Evolutionary conservation across 2,329 filamentous ascomycete species (phyloP).

Genomic region (Hymenoscyphus fraxineus): DNA sequence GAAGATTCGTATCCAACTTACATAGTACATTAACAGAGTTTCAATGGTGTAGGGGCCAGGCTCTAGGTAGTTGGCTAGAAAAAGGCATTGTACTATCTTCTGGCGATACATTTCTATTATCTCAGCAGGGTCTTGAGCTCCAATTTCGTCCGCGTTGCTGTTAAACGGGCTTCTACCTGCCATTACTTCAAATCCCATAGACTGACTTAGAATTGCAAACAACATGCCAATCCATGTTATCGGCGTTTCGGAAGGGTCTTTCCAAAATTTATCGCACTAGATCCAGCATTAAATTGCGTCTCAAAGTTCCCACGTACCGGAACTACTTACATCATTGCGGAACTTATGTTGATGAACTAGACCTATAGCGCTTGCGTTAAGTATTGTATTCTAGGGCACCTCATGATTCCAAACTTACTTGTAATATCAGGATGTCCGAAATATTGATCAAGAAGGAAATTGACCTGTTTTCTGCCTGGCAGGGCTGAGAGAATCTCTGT

Average conservation of each 20-base stretch:
- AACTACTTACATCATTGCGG: conserved; percentile 37
- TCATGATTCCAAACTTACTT: conserved; percentile 36
- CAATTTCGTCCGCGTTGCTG: conserved; percentile 36
- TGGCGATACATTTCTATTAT: conserved; percentile 46
- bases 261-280: conserved; percentile 34
- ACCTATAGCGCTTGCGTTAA: conserved; percentile 1
- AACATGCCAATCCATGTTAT: conserved; percentile 52
- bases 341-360: conserved; percentile 51
- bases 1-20: neutral
- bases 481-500: conserved; percentile 46
- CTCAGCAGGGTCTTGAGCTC: conserved; percentile 38
- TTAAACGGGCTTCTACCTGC: conserved; percentile 5
- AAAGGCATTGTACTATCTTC: conserved; percentile 50
- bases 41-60: conserved; percentile 47
- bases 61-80: conserved; percentile 47
- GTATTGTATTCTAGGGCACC: neutral
- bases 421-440: conserved; percentile 49
- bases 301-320: neutral
- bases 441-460: conserved; percentile 49
- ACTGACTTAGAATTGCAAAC: conserved; percentile 30
- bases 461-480: conserved; percentile 44
- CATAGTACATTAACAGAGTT: conserved; percentile 48
- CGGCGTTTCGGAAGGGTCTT: conserved; percentile 30
- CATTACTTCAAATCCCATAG: conserved; percentile 24
- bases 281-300: conserved; percentile 10